A percentile compares a stretch with the other conserved stretches of the same genome.
Conservation (phyloP, 148 eudicot genomes). For the Rhododendron molle region DNA sequence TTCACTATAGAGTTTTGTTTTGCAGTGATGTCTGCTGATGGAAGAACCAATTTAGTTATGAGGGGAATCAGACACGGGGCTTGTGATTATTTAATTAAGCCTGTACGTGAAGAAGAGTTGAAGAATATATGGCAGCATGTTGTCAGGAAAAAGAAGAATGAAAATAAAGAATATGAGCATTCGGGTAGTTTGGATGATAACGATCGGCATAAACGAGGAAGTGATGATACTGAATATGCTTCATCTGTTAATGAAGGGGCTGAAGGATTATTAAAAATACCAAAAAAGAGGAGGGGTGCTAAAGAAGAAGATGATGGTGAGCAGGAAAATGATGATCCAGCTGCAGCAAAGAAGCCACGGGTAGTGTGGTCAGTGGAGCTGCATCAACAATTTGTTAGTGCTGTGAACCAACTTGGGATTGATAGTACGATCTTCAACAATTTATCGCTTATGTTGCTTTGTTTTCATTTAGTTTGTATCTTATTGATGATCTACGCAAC, state of each 20-base stretch:
- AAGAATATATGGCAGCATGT: slow-evolving; percentile 74
- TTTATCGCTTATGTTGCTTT: neutral
- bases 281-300: slow-evolving; percentile 40
- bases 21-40: slow-evolving; percentile 63
- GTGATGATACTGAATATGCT: slow-evolving; percentile 44
- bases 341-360: slow-evolving; percentile 50
- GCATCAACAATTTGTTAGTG: slow-evolving; percentile 65
- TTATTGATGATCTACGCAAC: neutral
- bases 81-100: slow-evolving; percentile 56
- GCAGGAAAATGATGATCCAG: slow-evolving; percentile 42
- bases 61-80: slow-evolving; percentile 53
- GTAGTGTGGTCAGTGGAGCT: slow-evolving; percentile 69
- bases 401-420: slow-evolving; percentile 60
- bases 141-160: slow-evolving; percentile 41
- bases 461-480: neutral
- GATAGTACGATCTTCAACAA: slow-evolving; percentile 41
- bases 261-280: slow-evolving; percentile 28
- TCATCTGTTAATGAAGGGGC: slow-evolving; percentile 42
- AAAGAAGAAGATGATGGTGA: slow-evolving; percentile 47
- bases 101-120: slow-evolving; percentile 49
- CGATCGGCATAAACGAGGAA: slow-evolving; percentile 28
- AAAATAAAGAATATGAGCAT: slow-evolving; percentile 35
- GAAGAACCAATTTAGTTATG: slow-evolving; percentile 46
- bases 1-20: neutral
- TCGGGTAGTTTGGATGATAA: slow-evolving; percentile 42